Evolutionary conservation across 257 asterid genomes (phyloP).

Genomic region (Solanum infundibuliforme): DNA sequence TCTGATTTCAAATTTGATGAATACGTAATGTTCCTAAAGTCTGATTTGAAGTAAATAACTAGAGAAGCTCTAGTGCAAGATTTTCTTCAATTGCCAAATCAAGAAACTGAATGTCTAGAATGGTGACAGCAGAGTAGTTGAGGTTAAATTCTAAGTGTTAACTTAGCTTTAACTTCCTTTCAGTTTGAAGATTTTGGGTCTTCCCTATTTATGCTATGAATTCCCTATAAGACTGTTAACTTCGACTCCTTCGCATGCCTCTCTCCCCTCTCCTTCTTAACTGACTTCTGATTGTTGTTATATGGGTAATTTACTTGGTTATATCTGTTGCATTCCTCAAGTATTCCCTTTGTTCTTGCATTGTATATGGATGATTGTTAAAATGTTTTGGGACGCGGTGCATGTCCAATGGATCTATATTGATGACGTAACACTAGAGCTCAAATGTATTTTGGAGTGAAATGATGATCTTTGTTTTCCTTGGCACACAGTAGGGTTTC

Average conservation of each 20-base stretch:
- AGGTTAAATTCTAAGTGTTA: background rate
- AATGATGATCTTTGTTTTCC: background rate
- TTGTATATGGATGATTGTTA: slow-evolving; percentile 48
- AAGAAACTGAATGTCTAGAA: background rate
- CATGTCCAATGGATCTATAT: slow-evolving; percentile 32
- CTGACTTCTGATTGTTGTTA: background rate
- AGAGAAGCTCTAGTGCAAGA: background rate
- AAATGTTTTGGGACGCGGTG: slow-evolving; percentile 30
- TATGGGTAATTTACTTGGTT: background rate
- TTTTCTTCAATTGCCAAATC: background rate
- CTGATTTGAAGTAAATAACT: background rate
- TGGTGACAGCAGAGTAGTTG: background rate
- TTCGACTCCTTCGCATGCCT: background rate
- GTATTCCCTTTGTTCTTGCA: slow-evolving; percentile 11
- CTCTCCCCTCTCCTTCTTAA: too few species aligned
- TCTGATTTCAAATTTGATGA: background rate
- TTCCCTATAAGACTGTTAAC: background rate
- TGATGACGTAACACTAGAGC: slow-evolving; percentile 9
- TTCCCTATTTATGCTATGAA: background rate
- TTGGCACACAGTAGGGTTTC: background rate
- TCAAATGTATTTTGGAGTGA: background rate
- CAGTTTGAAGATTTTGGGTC: slow-evolving; percentile 26
- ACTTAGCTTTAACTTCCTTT: slow-evolving; percentile 20
- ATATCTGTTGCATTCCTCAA: background rate
- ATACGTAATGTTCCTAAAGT: background rate